Percentiles rank a stretch among this genome's conserved stretches.
These are phyloP conservation scores for Rhodamnia argentea DNA, from an alignment of 345 rosid species.

Conservation along the genomic window DNA sequence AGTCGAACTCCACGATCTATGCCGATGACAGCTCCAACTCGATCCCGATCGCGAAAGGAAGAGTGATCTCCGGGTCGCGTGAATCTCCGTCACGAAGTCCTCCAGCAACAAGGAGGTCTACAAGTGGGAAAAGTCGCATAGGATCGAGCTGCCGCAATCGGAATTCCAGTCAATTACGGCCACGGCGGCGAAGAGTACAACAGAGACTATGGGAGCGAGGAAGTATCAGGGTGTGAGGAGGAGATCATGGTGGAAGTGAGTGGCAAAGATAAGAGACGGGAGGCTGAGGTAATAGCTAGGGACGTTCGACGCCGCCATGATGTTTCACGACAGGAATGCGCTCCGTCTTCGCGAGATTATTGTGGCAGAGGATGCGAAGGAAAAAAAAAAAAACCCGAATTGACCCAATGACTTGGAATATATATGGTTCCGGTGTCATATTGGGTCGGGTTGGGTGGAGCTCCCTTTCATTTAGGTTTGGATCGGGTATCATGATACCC, in stretches of 20 bases:
- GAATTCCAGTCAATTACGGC: background rate
- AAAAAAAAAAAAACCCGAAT: no score
- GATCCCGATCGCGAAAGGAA: background rate
- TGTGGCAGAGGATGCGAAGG: no score
- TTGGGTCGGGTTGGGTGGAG: no score
- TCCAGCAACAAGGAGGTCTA: slow-evolving; percentile 16
- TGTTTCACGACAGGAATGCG: slow-evolving; percentile 21
- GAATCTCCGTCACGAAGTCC: slow-evolving; percentile 28
- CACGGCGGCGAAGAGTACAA: background rate
- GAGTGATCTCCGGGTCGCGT: slow-evolving; percentile 4
- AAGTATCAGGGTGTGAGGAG: slow-evolving; percentile 28
- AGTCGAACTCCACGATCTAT: slow-evolving; percentile 3
- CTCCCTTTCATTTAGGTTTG: no score
- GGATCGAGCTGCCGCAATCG: slow-evolving; percentile 6
- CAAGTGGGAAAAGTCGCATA: background rate
- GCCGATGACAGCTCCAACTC: slow-evolving; percentile 7
- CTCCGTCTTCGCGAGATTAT: slow-evolving; percentile 5
- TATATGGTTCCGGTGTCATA: no score
- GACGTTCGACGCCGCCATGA: slow-evolving; percentile 24
- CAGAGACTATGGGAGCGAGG: background rate
- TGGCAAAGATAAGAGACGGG: slow-evolving; percentile 29
- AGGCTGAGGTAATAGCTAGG: slow-evolving; percentile 22
- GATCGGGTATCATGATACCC: no score
- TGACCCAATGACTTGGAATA: no score
- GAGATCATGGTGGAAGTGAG: slow-evolving; percentile 37